Base-by-base conservation (phyloP, 192 early-diverging fungal genomes). In the Haplosporangium gracile region DNA sequence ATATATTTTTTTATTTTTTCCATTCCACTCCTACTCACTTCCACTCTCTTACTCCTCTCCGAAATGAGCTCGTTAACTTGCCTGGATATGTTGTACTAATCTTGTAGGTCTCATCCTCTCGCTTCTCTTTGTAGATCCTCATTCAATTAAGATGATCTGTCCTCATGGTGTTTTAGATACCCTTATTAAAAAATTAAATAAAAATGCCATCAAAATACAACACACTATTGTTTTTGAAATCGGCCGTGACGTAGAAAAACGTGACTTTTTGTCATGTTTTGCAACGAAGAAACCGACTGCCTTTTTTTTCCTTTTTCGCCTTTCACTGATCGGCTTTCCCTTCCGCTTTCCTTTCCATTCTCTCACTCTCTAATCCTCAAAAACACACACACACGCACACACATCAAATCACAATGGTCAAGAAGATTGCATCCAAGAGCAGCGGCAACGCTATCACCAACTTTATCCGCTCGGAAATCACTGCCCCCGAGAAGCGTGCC, bases 401-500 rank as follows among this genome's bases (percentile, higher is more conserved):
- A 75, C 55, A 47, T 10, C 26, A 16, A 26, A 53, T 45, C 78
- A 85, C 39, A 69, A 86, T 86, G 84, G 84, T 86, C 84, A 86
- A 86, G 84, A 86, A 86, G 79, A 86, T 86, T 75, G 70, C 78
- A 72, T 68, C 84, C 79, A 86, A 86, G 84, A 86, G 68, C 79
- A 81, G 76, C 78, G 84, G 84, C 75, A 86, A 86, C 79, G 84
- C 60, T 68, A 74, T 86, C 72, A 86, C 84, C 75, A 86, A 86
- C 84, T 86, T 86, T 39, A 86, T 86, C 72, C 84, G 84, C 42
- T 80, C 80, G 65, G 89, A 90, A 84, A 81, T 92, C 69, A 89
- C 89, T 74, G 89, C 89, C n/a, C 88, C 91, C 68, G 91, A 92
- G 71, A 90, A 92, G 80, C 86, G 90, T 34, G 81, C 81, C 39